phyloP scores from a whole-genome alignment of 768 basidiomycete genomes.

The Pleurotus citrinopileatus region DNA sequence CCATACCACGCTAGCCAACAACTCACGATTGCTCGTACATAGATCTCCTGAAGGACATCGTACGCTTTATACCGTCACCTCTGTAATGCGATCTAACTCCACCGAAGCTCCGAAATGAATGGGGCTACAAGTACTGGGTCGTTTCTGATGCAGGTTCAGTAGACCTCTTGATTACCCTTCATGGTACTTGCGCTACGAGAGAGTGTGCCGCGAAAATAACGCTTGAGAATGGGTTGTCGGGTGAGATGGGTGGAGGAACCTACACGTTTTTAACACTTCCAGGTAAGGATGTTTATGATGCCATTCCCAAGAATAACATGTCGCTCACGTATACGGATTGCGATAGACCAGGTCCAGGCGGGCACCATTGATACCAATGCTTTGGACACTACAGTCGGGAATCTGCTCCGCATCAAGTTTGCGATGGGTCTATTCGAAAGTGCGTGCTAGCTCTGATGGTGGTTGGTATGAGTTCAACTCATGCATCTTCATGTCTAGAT shows the following conservation, averaged over 20 bases:
- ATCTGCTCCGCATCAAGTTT: constrained; percentile 58
- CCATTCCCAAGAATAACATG: not conserved
- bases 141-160: constrained; percentile 62
- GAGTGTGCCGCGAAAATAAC: constrained; percentile 59
- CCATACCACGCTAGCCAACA: not conserved
- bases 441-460: constrained; percentile 21
- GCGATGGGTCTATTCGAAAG: constrained; percentile 66
- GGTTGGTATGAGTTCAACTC: too few relatives aligned
- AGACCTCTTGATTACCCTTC: constrained; percentile 52
- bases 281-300: constrained; percentile 29
- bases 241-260: constrained; percentile 66
- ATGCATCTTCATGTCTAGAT: constrained; percentile 29
- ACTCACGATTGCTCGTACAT: constrained; percentile 2
- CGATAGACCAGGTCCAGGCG: constrained; percentile 50
- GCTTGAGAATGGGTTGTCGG: constrained; percentile 51
- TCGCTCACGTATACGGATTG: not conserved
- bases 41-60: constrained; percentile 59
- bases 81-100: not conserved
- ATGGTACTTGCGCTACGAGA: constrained; percentile 55
- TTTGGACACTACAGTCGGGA: constrained; percentile 54
- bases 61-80: constrained; percentile 22
- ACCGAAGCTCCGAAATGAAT: constrained; percentile 58
- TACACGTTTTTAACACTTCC: constrained; percentile 63
- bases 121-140: constrained; percentile 66
- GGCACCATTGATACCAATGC: constrained; percentile 50